Base-by-base conservation (phyloP, 2,329 filamentous ascomycete genomes). In the Calycina herbarum region DNA sequence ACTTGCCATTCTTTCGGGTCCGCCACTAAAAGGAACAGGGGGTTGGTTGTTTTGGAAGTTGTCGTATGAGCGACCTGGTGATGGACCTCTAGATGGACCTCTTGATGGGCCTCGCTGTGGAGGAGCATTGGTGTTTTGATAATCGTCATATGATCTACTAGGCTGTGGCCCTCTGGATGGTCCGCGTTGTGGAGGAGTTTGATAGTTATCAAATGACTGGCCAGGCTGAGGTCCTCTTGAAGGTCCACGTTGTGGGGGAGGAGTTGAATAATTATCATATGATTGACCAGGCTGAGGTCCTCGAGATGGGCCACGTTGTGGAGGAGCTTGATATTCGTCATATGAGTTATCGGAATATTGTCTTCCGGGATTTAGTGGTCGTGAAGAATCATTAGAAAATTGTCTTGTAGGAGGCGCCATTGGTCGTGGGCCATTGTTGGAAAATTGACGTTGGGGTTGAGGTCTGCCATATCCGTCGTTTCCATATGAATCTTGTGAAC, bases 361-460 rank as follows among this genome's bases (percentile, higher is more conserved):
- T 51, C 71, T 64, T 40, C 65, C 69, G 42, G 69, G 64, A 54
- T 67, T 70, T 20, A 71, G 40, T 20, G 72, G 66, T 7, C 69
- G 63, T 13, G 67, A 58, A 7, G 72, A 70, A 24, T 71, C 71
- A n/a, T 61, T 62, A 5, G 72, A 72, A 33, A 70, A 74, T 60
- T 73, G 70, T 29, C 69, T 68, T 38, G 65, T 61, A 33, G 71
- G 67, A 60, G 65, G 59, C 11, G 67, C 64, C 17, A 68, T 67
- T 54, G 69, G 70, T 51, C 66, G 66, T 54, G 67, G 67, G 15
- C 62, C 45, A 10, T 69, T 68, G 38, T 71, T 66, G 1, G 71
- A 63, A 51, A 67, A 71, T 61, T 72, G 70, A 15, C 69, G 58
- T 64, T 70, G 66, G 11, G 67, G 69, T 61, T 64, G 66, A 40